A percentile compares a stretch with the other conserved stretches of the same genome.
Evolutionary conservation across 495 filamentous ascomycete species (phyloP).

Genomic region (Hypoxylon rickii): DNA sequence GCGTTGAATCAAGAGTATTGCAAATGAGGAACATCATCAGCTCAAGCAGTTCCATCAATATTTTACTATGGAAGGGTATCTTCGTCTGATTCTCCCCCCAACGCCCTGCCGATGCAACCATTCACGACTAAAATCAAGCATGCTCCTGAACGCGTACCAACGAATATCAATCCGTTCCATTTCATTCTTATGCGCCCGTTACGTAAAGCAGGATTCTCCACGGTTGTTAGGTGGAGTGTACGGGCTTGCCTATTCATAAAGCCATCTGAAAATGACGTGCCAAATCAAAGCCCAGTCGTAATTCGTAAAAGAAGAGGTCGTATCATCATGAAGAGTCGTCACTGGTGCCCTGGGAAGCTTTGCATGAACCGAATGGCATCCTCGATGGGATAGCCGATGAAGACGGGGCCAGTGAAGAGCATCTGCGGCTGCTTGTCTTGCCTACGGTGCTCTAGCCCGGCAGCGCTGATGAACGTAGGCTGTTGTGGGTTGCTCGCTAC

Average conservation of each 20-base stretch:
- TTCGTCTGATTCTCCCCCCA: slow-evolving; percentile 1
- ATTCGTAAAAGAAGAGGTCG: no score
- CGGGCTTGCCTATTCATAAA: no score
- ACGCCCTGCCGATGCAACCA: slow-evolving; percentile 14
- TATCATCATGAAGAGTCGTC: background rate
- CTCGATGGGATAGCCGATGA: slow-evolving; percentile 84
- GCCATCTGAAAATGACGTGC: background rate
- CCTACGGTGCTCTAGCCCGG: slow-evolving; percentile 33
- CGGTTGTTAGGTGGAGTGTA: no score
- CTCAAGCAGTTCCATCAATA: slow-evolving; percentile 16
- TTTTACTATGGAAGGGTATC: slow-evolving; percentile 29
- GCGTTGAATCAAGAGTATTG: no score
- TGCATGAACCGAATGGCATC: slow-evolving; percentile 74
- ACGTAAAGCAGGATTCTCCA: no score
- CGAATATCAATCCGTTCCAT: no score
- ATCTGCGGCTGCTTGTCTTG: slow-evolving; percentile 57
- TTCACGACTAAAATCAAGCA: background rate
- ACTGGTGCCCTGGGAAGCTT: slow-evolving; percentile 49
- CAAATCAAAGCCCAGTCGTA: background rate
- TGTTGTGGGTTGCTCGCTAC: slow-evolving; percentile 20
- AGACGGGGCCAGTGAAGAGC: slow-evolving; percentile 85
- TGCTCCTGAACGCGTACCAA: background rate
- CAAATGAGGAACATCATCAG: no score
- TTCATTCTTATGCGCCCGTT: no score
- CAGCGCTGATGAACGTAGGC: slow-evolving; percentile 48